These are phyloP conservation scores for Backusella tuberculispora DNA, from an alignment of 192 early-diverging fungal species.

Conservation along the genomic window DNA sequence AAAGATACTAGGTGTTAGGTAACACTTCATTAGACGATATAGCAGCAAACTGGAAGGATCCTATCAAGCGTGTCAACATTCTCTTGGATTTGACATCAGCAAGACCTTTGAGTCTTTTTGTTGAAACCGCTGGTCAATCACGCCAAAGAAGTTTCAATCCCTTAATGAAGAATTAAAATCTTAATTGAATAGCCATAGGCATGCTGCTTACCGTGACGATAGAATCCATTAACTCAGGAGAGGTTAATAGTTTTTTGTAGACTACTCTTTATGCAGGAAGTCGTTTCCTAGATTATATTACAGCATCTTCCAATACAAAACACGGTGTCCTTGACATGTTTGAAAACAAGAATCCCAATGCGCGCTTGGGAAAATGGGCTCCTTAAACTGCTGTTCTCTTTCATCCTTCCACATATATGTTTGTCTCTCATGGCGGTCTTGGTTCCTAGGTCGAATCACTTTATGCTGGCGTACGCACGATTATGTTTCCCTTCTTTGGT, in stretches of 20 bases:
- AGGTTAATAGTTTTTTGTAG: too few species aligned
- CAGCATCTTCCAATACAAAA: neutral
- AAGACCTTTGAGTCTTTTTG: constrained; percentile 29
- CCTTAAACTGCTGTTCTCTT: too few species aligned
- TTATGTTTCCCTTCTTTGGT: constrained; percentile 38
- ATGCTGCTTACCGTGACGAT: constrained; percentile 15
- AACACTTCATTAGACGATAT: too few species aligned
- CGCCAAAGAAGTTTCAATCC: constrained; percentile 18
- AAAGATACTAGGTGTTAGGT: too few species aligned
- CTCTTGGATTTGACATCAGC: constrained; percentile 24
- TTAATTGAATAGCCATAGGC: constrained; percentile 27
- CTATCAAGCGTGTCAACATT: constrained; percentile 34
- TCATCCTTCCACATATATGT: too few species aligned
- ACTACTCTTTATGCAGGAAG: too few species aligned
- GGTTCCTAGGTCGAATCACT: too few species aligned
- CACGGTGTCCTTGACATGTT: neutral
- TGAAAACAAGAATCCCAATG: too few species aligned
- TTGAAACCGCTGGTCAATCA: constrained; percentile 35
- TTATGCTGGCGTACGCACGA: constrained; percentile 27
- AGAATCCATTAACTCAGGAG: too few species aligned
- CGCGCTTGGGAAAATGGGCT: too few species aligned
- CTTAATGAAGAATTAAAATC: neutral
- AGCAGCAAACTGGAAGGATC: neutral
- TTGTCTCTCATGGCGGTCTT: constrained; percentile 35
- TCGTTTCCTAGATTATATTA: neutral